Evolutionary conservation across 2,329 filamentous ascomycete species (phyloP), one percentile per base, ranked within the genome.

Genomic region (Epichloe amarillans): DNA sequence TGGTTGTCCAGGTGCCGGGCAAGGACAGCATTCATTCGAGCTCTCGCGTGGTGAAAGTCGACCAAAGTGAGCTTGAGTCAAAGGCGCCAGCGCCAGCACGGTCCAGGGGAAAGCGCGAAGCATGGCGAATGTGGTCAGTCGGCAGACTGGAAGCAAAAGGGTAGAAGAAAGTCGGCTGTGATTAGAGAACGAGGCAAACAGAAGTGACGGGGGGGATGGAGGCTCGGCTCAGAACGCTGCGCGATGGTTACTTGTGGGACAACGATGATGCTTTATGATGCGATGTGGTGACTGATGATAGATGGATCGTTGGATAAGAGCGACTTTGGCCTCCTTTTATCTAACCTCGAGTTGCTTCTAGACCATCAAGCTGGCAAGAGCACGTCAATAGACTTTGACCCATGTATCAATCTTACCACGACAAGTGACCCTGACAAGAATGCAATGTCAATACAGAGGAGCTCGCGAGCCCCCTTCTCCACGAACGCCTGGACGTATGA

Each of bases 21-120:
- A 68, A 36, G 65, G 60, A 41, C 62, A 64, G 47, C 61, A 66
- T 45, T 61, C 58, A 4, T 58, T 51, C n/a, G 48, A 50, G 15
- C 55, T 50, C 14, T 52, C 53, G 45, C 57, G 58, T 23, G 55
- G 39, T 8, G 55, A 50, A 17, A 60, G 46, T 35, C 56, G 54
- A 33, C 55, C 54, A 36, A 61, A 55, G 15, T 55, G 58, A 42
- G 63, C 65, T 17, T 64, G 56, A 6, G 55, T 55, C n/a, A 61
- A 21, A 39, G 60, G 51, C 17, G 58, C 56, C 38, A 62, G 52
- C 33, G 58, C 61, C 54, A 67, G 50, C 30, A 60, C 23, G 45
- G 60, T 57, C 55, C 58, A 58, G 15, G 59, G 51, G 36, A 59
- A 19, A 46, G 59, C 50, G 43, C 55, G 60, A 51, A 61, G 55